Evolutionary conservation across 139 green algal genomes (phyloP).

Genomic region (Volvox reticuliferus): DNA sequence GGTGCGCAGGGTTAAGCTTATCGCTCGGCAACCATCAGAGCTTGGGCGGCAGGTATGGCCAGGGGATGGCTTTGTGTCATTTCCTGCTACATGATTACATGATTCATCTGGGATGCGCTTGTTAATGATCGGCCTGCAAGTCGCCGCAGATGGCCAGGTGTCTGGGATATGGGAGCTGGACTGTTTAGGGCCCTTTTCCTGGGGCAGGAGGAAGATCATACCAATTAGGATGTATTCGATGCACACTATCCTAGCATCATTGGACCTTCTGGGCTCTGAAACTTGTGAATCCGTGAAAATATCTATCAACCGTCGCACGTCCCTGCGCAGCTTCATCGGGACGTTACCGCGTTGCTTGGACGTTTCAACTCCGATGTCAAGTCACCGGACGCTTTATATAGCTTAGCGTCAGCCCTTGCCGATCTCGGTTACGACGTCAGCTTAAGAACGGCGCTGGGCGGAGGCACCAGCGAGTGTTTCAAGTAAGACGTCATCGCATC

Average conservation of each 20-base stretch:
- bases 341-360: background rate
- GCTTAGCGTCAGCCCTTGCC: background rate
- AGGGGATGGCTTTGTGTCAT: background rate
- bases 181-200: no score
- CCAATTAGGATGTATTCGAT: no score
- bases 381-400: background rate
- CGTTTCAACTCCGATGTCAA: background rate
- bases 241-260: no score
- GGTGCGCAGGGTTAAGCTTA: background rate
- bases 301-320: background rate
- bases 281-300: no score
- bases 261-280: no score
- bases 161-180: no score
- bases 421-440: background rate
- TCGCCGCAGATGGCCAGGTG: no score
- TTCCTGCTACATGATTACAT: background rate
- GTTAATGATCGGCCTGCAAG: no score
- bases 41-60: background rate
- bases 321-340: background rate
- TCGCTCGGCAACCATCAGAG: background rate
- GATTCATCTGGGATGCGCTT: no score
- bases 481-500: background rate
- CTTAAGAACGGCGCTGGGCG: background rate
- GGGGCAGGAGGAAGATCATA: no score
- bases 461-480: slow-evolving; percentile 20